Percentiles rank a stretch among this genome's conserved stretches.
These are phyloP conservation scores for Apodospora peruviana DNA, from an alignment of 495 filamentous ascomycete genomes.

Conservation along the genomic window DNA sequence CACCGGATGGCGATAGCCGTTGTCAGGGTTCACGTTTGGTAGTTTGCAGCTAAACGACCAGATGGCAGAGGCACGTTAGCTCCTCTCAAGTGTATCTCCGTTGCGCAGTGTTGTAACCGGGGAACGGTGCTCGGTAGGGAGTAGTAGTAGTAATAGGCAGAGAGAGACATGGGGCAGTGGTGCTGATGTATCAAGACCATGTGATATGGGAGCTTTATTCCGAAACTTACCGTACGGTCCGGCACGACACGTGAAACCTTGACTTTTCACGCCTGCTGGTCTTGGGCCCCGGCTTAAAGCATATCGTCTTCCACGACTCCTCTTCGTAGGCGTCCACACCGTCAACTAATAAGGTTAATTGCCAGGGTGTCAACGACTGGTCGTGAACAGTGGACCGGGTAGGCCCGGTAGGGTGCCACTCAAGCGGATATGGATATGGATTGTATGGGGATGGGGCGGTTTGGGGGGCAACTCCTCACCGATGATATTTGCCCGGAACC, in stretches of 20 bases:
- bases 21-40: conserved; percentile 75
- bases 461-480: conserved; percentile 28
- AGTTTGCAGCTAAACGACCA: conserved; percentile 59
- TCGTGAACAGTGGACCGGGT: too few species aligned
- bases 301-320: conserved; percentile 72
- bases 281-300: conserved; percentile 45
- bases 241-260: conserved; percentile 56
- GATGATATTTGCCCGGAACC: conserved; percentile 85
- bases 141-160: too few species aligned
- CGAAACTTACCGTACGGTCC: conserved; percentile 51
- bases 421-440: too few species aligned
- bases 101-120: too few species aligned
- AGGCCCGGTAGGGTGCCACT: not conserved
- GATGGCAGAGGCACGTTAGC: not conserved
- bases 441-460: not conserved
- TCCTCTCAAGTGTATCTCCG: too few species aligned
- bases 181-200: too few species aligned
- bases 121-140: too few species aligned
- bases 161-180: too few species aligned
- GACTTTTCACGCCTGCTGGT: conserved; percentile 20
- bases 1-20: conserved; percentile 59
- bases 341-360: conserved; percentile 23
- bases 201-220: too few species aligned
- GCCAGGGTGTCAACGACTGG: conserved; percentile 10
- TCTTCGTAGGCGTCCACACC: conserved; percentile 47